A percentile compares a stretch with the other conserved stretches of the same genome.
Conservation (phyloP, 2,329 filamentous ascomycete species). For the Penicillium hesseltinei region DNA sequence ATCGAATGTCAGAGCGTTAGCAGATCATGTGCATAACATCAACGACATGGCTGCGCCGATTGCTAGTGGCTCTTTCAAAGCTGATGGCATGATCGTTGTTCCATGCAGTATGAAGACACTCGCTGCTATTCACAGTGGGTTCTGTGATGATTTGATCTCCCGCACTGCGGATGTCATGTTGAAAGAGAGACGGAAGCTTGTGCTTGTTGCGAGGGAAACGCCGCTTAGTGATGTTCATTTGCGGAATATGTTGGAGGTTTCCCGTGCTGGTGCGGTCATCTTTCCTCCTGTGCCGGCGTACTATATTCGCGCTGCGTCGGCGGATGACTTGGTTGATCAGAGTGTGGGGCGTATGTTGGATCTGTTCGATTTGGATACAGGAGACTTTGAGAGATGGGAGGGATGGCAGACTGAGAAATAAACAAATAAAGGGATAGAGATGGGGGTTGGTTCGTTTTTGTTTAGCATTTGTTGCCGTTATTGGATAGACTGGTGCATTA, state of each 20-base stretch:
- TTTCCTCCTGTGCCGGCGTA: constrained; percentile 48
- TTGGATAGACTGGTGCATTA: background rate
- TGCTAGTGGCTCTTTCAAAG: constrained; percentile 46
- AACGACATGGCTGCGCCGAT: constrained; percentile 49
- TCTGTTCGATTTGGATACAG: constrained; percentile 44
- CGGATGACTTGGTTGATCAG: constrained; percentile 48
- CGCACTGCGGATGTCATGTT: constrained; percentile 49
- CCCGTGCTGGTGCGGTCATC: constrained; percentile 42
- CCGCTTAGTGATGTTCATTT: constrained; percentile 50
- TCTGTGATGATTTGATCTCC: constrained; percentile 48
- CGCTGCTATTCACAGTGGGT: constrained; percentile 43
- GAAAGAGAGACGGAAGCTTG: constrained; percentile 45
- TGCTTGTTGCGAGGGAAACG: constrained; percentile 47
- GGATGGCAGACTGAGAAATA: constrained; percentile 21
- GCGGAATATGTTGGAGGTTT: constrained; percentile 47
- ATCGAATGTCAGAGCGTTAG: constrained; percentile 39
- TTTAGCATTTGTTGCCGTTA: background rate
- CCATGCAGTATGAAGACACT: constrained; percentile 53
- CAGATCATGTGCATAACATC: constrained; percentile 40
- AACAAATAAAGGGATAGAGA: background rate
- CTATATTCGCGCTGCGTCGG: constrained; percentile 41
- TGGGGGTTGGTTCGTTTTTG: background rate
- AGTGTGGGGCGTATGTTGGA: constrained; percentile 51
- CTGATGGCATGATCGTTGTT: constrained; percentile 49
- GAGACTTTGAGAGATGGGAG: constrained; percentile 36